phyloP scores from a whole-genome alignment of 257 asterid species.

The Cynanchum wilfordii region DNA sequence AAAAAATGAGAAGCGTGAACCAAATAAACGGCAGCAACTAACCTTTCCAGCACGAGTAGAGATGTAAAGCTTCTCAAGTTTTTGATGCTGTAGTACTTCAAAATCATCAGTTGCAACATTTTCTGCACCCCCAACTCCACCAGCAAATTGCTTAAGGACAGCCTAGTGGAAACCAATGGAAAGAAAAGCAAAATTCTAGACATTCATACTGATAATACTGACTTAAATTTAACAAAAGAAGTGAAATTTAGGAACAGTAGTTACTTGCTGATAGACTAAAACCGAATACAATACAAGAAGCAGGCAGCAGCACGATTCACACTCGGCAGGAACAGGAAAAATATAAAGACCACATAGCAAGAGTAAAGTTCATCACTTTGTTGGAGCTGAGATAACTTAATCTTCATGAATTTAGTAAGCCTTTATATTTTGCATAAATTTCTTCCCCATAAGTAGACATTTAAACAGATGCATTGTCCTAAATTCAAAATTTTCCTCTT shows the following conservation, averaged over 20 bases:
- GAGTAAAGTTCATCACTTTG: neutral
- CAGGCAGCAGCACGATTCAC: neutral
- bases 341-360: neutral
- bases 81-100: slow-evolving; percentile 49
- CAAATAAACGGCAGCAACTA: slow-evolving; percentile 3
- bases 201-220: neutral
- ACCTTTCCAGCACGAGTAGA: slow-evolving; percentile 87
- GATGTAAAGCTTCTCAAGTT: slow-evolving; percentile 55
- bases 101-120: slow-evolving; percentile 38
- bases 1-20: neutral
- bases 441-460: neutral
- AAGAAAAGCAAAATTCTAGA: neutral
- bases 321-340: slow-evolving; percentile 2
- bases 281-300: no score
- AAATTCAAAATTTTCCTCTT: neutral
- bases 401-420: neutral
- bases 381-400: neutral
- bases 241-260: neutral
- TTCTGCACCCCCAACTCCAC: slow-evolving; percentile 56
- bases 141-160: slow-evolving; percentile 54
- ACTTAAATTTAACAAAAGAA: neutral
- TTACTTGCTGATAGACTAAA: neutral
- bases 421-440: neutral
- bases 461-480: neutral
- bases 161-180: slow-evolving; percentile 35